A percentile compares a stretch with the other conserved stretches of the same genome.
Conservation (phyloP, 108 stramenopile genomes). For the Fragilariopsis cylindrus region DNA sequence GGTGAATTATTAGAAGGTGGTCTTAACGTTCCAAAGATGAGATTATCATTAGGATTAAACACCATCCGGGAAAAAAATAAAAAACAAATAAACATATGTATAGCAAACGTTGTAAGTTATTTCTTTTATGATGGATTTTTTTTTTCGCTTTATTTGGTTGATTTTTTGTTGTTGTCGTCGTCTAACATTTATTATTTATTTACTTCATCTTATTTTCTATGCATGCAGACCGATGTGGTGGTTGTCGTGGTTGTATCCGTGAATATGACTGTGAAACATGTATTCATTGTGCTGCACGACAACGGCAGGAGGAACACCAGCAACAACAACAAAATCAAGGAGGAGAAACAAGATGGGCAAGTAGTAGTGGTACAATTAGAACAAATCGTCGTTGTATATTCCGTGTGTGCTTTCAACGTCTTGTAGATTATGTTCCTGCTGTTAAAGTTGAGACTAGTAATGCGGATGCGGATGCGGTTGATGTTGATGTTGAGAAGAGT, state of each 20-base stretch:
- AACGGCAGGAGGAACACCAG: neutral
- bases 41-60: neutral
- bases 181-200: too few relatives aligned
- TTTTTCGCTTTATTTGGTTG: too few relatives aligned
- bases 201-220: too few relatives aligned
- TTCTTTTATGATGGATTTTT: too few relatives aligned
- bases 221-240: neutral
- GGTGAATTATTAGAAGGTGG: neutral
- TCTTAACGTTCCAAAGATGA: neutral
- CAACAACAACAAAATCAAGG: too few relatives aligned
- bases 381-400: conserved; percentile 1
- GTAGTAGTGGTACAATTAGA: too few relatives aligned
- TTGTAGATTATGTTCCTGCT: too few relatives aligned
- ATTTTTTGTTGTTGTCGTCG: too few relatives aligned
- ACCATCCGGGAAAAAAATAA: neutral
- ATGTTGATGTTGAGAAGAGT: too few relatives aligned
- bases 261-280: neutral
- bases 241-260: neutral
- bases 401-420: neutral
- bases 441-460: too few relatives aligned
- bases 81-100: neutral
- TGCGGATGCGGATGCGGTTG: too few relatives aligned
- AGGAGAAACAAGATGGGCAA: too few relatives aligned
- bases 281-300: neutral
- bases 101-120: neutral